Conservation (phyloP, 73 alveolate genomes). For the Urostyla sp. region DNA sequence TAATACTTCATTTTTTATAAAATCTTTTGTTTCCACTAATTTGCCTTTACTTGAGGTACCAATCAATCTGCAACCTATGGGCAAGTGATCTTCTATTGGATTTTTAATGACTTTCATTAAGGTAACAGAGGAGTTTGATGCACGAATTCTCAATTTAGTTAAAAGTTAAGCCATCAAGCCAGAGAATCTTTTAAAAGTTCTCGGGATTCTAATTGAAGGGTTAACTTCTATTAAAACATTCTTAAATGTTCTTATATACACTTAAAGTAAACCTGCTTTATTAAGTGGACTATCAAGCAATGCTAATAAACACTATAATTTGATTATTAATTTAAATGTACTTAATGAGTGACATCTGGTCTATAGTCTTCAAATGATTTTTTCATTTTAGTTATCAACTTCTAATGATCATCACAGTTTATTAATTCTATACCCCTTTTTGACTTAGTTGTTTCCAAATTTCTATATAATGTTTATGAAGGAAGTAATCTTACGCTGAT, state of each 20-base stretch:
- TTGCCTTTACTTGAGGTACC: slow-evolving; percentile 93
- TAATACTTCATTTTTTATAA: slow-evolving; percentile 56
- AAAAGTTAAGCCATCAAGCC: slow-evolving; percentile 93
- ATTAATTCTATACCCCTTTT: slow-evolving; percentile 82
- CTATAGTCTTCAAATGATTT: slow-evolving; percentile 90
- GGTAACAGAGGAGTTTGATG: slow-evolving; percentile 80
- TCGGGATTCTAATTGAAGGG: slow-evolving; percentile 92
- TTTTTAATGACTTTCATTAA: slow-evolving; percentile 92
- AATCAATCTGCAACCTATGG: slow-evolving; percentile 86
- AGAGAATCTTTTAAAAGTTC: slow-evolving; percentile 94
- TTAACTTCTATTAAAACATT: slow-evolving; percentile 89
- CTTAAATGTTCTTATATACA: slow-evolving; percentile 83
- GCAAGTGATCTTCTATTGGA: slow-evolving; percentile 91
- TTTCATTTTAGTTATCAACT: slow-evolving; percentile 71
- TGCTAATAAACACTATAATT: slow-evolving; percentile 82
- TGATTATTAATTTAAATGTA: background rate
- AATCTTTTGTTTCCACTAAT: slow-evolving; percentile 82
- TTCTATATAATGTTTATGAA: background rate
- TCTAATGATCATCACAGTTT: slow-evolving; percentile 80
- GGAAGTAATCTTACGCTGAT: slow-evolving; percentile 23
- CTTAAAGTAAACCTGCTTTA: slow-evolving; percentile 91
- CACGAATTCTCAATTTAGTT: slow-evolving; percentile 82
- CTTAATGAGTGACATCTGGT: slow-evolving; percentile 95
- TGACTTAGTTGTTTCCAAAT: slow-evolving; percentile 73
- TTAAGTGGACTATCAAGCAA: slow-evolving; percentile 93